Conservation (phyloP, 352 stramenopile species). For the Pythium oligandrum region DNA sequence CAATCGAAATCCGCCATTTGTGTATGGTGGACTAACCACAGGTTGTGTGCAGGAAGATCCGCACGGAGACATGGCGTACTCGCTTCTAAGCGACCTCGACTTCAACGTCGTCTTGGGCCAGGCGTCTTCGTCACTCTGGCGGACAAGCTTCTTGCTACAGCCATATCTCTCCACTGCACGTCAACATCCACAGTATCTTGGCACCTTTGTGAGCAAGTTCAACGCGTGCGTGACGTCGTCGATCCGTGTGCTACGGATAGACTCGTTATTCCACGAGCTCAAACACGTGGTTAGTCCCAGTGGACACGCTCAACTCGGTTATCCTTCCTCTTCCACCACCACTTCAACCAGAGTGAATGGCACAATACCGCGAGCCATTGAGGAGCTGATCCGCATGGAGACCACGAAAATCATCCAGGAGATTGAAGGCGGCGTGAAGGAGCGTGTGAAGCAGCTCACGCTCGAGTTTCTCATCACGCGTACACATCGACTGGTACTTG, state of each 20-base stretch:
- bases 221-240: constrained; percentile 28
- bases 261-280: constrained; percentile 29
- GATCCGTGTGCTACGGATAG: constrained; percentile 33
- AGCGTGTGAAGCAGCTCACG: constrained; percentile 41
- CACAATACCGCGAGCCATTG: constrained; percentile 9
- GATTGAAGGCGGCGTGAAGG: constrained; percentile 33
- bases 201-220: constrained; percentile 60
- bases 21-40: no score
- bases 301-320: not conserved
- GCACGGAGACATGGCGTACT: constrained; percentile 28
- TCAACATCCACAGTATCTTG: constrained; percentile 26
- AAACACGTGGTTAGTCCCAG: no score
- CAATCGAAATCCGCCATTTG: no score
- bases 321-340: not conserved
- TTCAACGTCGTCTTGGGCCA: constrained; percentile 50
- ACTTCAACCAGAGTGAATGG: constrained; percentile 3
- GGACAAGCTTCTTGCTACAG: constrained; percentile 44
- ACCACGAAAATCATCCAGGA: constrained; percentile 38
- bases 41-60: constrained; percentile 33
- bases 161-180: constrained; percentile 22
- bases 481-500: constrained; percentile 43
- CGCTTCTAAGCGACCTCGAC: constrained; percentile 47
- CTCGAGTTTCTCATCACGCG: constrained; percentile 57
- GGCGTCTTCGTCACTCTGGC: constrained; percentile 35
- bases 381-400: constrained; percentile 51